These are phyloP conservation scores for Leptosphaerulina australis DNA, from an alignment of 2,329 filamentous ascomycete species.

Conservation along the genomic window DNA sequence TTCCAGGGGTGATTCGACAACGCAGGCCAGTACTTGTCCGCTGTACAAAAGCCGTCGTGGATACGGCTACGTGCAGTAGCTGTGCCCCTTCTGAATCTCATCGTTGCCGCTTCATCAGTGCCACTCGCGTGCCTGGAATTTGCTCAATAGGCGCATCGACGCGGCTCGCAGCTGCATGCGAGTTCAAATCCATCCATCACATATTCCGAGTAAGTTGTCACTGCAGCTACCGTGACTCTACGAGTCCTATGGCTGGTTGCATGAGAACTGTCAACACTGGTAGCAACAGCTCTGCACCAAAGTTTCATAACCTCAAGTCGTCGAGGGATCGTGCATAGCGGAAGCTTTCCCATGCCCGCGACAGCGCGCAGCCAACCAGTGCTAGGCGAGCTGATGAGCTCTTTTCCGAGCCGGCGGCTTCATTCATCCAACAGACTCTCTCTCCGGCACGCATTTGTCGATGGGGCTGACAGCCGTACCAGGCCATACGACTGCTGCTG, in stretches of 20 bases:
- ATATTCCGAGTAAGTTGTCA: conserved; percentile 4
- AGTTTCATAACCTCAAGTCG: neutral
- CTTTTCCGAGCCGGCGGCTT: conserved; percentile 29
- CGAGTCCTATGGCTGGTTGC: neutral
- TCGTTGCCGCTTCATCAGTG: conserved; percentile 6
- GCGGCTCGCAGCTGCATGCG: conserved; percentile 6
- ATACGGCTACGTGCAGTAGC: conserved; percentile 17
- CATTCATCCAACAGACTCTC: conserved; percentile 17
- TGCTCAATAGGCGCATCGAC: conserved; percentile 1
- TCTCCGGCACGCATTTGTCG: conserved; percentile 17
- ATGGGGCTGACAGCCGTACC: conserved; percentile 3
- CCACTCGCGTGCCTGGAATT: conserved; percentile 5
- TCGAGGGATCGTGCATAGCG: conserved; percentile 18
- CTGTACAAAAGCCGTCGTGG: conserved; percentile 6
- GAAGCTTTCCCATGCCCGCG: conserved; percentile 23
- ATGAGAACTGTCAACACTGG: neutral
- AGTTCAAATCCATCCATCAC: conserved; percentile 1
- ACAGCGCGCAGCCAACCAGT: conserved; percentile 15
- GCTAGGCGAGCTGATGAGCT: conserved; percentile 18
- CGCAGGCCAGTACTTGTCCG: conserved; percentile 1
- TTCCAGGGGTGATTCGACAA: neutral
- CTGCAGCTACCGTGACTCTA: conserved; percentile 9
- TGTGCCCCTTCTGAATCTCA: conserved; percentile 4
- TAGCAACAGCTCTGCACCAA: conserved; percentile 1
- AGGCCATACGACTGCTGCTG: conserved; percentile 14